A percentile compares a stretch with the other conserved stretches of the same genome.
These are phyloP conservation scores for Thecaphora thlaspeos DNA, from an alignment of 1,284 basidiomycete genomes.

Conservation along the genomic window DNA sequence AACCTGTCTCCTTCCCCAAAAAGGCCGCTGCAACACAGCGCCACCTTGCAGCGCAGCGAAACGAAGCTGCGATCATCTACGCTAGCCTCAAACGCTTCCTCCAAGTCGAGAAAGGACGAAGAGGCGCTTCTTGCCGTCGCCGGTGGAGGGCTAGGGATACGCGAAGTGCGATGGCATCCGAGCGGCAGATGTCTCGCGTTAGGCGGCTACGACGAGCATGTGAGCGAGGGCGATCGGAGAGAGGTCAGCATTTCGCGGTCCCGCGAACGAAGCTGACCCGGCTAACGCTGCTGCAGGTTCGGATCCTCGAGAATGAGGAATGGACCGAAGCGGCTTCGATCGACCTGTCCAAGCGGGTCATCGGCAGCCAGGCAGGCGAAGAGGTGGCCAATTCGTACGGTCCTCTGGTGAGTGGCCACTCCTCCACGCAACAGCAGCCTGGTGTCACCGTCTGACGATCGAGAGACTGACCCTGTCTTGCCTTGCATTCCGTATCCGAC, in stretches of 20 bases:
- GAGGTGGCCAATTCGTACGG: conserved; percentile 11
- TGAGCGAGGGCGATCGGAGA: no score
- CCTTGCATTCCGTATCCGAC: no score
- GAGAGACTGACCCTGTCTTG: no score
- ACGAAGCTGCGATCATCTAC: background rate
- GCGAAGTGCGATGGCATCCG: conserved; percentile 53
- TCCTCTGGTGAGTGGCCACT: conserved; percentile 13
- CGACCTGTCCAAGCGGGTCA: conserved; percentile 17
- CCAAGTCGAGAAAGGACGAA: background rate
- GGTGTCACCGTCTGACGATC: no score
- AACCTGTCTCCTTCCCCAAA: conserved; percentile 4
- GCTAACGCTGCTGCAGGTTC: no score
- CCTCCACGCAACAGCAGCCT: no score
- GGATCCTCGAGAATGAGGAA: conserved; percentile 26
- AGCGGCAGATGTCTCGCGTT: conserved; percentile 53
- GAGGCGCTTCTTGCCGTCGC: conserved; percentile 17
- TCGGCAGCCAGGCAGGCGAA: conserved; percentile 7
- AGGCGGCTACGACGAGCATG: conserved; percentile 55
- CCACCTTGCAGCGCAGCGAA: no score
- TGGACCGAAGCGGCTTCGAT: conserved; percentile 19
- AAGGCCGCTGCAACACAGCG: conserved; percentile 1
- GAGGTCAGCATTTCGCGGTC: no score
- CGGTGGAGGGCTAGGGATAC: conserved; percentile 53
- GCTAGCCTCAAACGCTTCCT: background rate
- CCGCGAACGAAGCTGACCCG: no score